These are phyloP conservation scores for Suzukiozyma palmioleophila DNA, from an alignment of 1,139 yeast genomes.

Conservation along the genomic window DNA sequence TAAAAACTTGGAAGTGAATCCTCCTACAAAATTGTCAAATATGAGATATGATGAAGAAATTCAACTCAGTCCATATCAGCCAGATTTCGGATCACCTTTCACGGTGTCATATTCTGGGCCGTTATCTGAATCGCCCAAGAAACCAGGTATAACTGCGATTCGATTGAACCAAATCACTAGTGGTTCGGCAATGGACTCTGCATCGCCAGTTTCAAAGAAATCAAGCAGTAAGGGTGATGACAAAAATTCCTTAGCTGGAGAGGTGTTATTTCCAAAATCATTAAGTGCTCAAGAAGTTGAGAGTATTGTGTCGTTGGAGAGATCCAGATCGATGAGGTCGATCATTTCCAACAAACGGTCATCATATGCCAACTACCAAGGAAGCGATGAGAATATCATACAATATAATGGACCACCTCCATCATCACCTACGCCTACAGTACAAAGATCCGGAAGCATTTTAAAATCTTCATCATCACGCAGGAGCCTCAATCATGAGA, in stretches of 20 bases:
- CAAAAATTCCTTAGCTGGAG: slow-evolving; percentile 42
- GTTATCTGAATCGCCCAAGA: background rate
- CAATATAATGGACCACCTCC: slow-evolving; percentile 23
- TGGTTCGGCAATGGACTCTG: background rate
- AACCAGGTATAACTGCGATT: slow-evolving; percentile 2
- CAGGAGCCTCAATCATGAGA: slow-evolving; percentile 13
- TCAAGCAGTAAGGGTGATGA: too few relatives aligned
- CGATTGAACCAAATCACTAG: slow-evolving; percentile 7
- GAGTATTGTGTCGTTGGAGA: slow-evolving; percentile 66
- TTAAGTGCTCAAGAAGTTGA: slow-evolving; percentile 66
- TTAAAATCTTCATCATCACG: slow-evolving; percentile 32
- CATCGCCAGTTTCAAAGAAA: background rate
- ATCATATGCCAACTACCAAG: slow-evolving; percentile 45
- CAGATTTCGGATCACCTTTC: slow-evolving; percentile 34
- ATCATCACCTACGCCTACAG: slow-evolving; percentile 13
- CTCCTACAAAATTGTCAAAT: slow-evolving; percentile 23
- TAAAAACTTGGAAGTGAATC: slow-evolving; percentile 20
- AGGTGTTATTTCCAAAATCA: slow-evolving; percentile 66
- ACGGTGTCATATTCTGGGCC: slow-evolving; percentile 19
- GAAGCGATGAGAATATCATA: slow-evolving; percentile 42
- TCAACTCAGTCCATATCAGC: slow-evolving; percentile 8
- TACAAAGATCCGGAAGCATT: slow-evolving; percentile 43
- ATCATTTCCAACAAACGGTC: slow-evolving; percentile 37
- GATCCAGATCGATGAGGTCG: slow-evolving; percentile 60
- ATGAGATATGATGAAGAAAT: slow-evolving; percentile 29